phyloP scores from a whole-genome alignment of 2,329 filamentous ascomycete species.

The Penicillium expansum region DNA sequence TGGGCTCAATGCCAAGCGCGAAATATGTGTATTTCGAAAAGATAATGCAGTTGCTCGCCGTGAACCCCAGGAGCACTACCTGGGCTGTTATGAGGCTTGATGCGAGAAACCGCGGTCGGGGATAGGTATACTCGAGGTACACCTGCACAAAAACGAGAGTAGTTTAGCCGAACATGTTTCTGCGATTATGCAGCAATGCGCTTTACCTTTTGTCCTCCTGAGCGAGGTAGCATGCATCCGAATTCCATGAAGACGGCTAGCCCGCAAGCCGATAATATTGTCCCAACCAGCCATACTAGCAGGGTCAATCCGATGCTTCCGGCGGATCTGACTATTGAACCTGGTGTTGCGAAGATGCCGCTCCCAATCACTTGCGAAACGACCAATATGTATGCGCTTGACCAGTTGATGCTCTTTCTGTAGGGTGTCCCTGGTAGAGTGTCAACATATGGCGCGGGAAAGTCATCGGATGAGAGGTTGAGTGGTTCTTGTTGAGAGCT shows the following conservation, averaged over 20 bases:
- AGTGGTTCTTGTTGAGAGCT: not conserved
- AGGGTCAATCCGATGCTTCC: conserved; percentile 66
- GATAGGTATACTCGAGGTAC: conserved; percentile 68
- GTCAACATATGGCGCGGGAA: conserved; percentile 43
- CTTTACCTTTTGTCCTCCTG: conserved; percentile 63
- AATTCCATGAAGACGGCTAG: conserved; percentile 64
- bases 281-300: conserved; percentile 62
- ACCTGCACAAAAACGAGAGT: conserved; percentile 46
- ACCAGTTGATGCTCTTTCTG: conserved; percentile 61
- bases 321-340: conserved; percentile 62
- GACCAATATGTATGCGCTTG: conserved; percentile 64
- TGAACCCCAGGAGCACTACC: conserved; percentile 64
- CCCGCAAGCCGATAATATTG: conserved; percentile 59
- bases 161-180: conserved; percentile 42
- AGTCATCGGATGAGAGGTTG: not conserved
- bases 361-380: conserved; percentile 68
- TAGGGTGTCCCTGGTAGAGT: conserved; percentile 46
- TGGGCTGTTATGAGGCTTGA: conserved; percentile 64
- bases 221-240: conserved; percentile 68
- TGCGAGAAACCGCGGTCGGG: conserved; percentile 60
- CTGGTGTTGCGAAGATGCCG: conserved; percentile 70
- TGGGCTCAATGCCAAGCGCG: conserved; percentile 53
- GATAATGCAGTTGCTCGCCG: conserved; percentile 67
- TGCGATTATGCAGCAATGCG: conserved; percentile 46
- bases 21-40: conserved; percentile 66